Evolutionary conservation across 208 protist species (phyloP), one percentile per base, ranked within the genome.

Genomic region (Entamoeba dispar): DNA sequence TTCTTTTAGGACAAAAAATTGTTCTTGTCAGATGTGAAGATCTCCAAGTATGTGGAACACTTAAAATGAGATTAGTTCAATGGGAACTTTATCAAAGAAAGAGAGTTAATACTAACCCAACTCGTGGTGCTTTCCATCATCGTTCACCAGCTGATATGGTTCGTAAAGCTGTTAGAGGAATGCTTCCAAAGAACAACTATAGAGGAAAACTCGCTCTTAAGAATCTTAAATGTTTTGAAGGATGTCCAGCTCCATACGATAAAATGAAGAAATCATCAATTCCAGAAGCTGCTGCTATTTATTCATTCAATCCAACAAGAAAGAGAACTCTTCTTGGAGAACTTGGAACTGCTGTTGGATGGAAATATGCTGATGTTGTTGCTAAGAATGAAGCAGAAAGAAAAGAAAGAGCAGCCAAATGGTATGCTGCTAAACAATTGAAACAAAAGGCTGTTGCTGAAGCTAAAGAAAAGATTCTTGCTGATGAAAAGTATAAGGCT

Each of bases 61-160:
- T 49, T 77, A 90, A 91, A 4, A 47, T 50, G 50, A 92, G 73
- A 49, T 22, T 86, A 47, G 4, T 55, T 2, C 96, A 97, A 91
- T 98, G 94, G 94, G 51, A 94, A n/a, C 69, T 92, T 94, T 99
- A 97, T 95, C 95, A 99, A 14, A 95, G 96, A 94, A 99, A 99
- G 96, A 96, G 97, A 50, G 97, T 96, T 93, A 98, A 98, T 96
- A 98, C 97, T 94, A 99, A 99, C 97, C 98, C 98, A 57, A 96
- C 93, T 49, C 96, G 97, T 90, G 99, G 99, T 94, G 98, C 97
- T 92, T 98, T 98, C 96, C 98, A 99, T 96, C 96, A 98, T 96
- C 97, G 98, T 94, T 94, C 98, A 50, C 99, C 99, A 93, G 96
- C 97, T n/a, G 96, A 97, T 91, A 98, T 99, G 57, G 97, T 99